Conservation (phyloP, 2,329 filamentous ascomycete species). For the Ploettnerulaceae sp. region DNA sequence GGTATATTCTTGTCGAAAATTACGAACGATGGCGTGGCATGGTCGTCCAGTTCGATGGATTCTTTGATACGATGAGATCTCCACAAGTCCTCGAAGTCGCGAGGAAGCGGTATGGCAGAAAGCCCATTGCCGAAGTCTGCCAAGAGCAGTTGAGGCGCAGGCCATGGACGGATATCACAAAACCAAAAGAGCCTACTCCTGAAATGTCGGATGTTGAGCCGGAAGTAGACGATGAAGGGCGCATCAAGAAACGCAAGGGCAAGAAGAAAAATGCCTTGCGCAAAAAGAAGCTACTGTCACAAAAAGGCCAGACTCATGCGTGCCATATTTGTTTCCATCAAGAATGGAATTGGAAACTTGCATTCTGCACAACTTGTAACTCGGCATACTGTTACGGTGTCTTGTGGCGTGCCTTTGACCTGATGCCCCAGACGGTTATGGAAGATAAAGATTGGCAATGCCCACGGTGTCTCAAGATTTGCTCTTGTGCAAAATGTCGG, state of each 20-base stretch:
- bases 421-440: constrained; percentile 78
- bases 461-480: constrained; percentile 78
- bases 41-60: constrained; percentile 69
- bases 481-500: constrained; percentile 78
- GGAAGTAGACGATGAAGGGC: constrained; percentile 60
- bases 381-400: constrained; percentile 89
- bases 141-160: constrained; percentile 78
- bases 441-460: constrained; percentile 81
- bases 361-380: constrained; percentile 71
- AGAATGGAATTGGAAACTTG: constrained; percentile 80
- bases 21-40: constrained; percentile 81
- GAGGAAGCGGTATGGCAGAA: constrained; percentile 61
- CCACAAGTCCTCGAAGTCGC: constrained; percentile 69
- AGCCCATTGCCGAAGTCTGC: constrained; percentile 86
- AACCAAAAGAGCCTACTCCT: constrained; percentile 28
- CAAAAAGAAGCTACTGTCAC: constrained; percentile 39
- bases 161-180: constrained; percentile 75
- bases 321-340: constrained; percentile 83
- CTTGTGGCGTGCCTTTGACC: constrained; percentile 85
- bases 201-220: constrained; percentile 47
- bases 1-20: constrained; percentile 69
- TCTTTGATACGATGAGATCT: constrained; percentile 58
- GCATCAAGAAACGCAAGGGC: constrained; percentile 57
- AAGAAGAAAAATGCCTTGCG: constrained; percentile 44
- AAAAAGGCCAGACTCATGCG: constrained; percentile 45